These are phyloP conservation scores for Zea luxurians DNA, from an alignment of 176 grass and related monocot species.

Conservation along the genomic window DNA sequence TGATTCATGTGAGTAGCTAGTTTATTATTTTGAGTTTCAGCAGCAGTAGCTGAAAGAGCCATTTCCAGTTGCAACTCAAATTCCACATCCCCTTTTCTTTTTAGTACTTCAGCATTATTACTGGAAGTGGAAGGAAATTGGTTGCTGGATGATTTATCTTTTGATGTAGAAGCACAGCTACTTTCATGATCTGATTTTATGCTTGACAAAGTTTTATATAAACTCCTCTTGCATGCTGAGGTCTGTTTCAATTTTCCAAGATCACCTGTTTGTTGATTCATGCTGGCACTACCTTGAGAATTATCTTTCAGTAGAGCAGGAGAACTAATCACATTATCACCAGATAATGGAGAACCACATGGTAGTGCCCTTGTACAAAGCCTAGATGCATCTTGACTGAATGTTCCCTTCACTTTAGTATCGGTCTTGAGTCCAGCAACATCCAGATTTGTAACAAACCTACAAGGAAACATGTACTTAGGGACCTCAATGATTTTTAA, in stretches of 20 bases:
- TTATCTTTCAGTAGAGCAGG: constrained; percentile 32
- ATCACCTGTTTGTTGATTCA: constrained; percentile 36
- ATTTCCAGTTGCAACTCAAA: constrained; percentile 88
- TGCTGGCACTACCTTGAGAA: constrained; percentile 33
- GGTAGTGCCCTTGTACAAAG: constrained; percentile 66
- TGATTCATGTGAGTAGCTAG: constrained; percentile 32
- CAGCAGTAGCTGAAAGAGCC: constrained; percentile 82
- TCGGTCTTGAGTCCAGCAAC: constrained; percentile 73
- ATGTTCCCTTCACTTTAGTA: constrained; percentile 37
- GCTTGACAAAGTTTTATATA: constrained; percentile 42
- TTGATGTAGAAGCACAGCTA: constrained; percentile 28
- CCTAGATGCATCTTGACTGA: constrained; percentile 57
- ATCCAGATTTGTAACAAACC: constrained; percentile 84
- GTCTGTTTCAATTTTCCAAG: constrained; percentile 36
- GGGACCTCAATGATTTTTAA: constrained; percentile 14
- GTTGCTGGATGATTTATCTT: constrained; percentile 34
- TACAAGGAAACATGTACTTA: constrained; percentile 44
- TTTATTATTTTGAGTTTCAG: constrained; percentile 42
- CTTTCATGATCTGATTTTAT: constrained; percentile 44
- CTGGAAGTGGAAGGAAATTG: constrained; percentile 34
- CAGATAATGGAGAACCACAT: constrained; percentile 40
- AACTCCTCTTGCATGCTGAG: constrained; percentile 49
- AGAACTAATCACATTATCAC: constrained; percentile 32
- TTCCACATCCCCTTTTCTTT: constrained; percentile 78
- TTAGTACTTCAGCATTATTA: constrained; percentile 56